Base-by-base conservation (phyloP, 352 stramenopile species). In the Elongisporangium anandrum region DNA sequence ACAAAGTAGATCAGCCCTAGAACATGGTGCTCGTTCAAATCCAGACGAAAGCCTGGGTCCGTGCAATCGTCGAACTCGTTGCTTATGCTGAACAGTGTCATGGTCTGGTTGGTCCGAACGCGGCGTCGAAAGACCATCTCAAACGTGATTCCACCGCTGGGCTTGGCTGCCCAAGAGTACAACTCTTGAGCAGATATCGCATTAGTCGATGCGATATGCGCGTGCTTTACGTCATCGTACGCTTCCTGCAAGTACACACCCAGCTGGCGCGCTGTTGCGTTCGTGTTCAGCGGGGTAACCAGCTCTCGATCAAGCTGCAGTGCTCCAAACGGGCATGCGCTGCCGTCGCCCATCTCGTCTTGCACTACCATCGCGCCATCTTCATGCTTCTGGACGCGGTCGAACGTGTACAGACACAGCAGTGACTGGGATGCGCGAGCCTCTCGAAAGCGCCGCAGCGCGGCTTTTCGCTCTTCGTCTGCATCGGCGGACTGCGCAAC, bases 41-140 rank as follows among this genome's bases (percentile, higher is more conserved):
- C 79, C 23, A 94, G 54, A 0, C 81, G 81, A 61, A 94, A 88
- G 12, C 85, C 85, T 0, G 76, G 60, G 15, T 92, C 81, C 1
- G 69, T 68, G 52, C 85, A 94, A 9, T 69, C 70, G 51, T 87
- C 66, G 38, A 77, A 90, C 12, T 73, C 61, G 54, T 87, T 91
- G 1, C 72, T 63, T 34, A 94, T 87, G 21, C 72, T 83, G 53
- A 94, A 88, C 13, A 94, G 56, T 24, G 83, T 89, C 78, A 91
- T 88, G 29, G 65, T 79, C 3, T 64, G 68, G 55, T 82, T 87
- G 1, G 23, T 52, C 17, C 60, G 19, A 1, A 60, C 34, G 2
- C 69, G 79, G 7, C 70, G 65, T 6, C 85, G 75, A 9, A 90
- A 61, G 4, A 81, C 72, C 57, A 92, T 72, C 55, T 94, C 85